Percentiles rank a stretch among this genome's conserved stretches.
Conservation (phyloP, 495 filamentous ascomycete genomes). For the Mytilinidion resinicola region DNA sequence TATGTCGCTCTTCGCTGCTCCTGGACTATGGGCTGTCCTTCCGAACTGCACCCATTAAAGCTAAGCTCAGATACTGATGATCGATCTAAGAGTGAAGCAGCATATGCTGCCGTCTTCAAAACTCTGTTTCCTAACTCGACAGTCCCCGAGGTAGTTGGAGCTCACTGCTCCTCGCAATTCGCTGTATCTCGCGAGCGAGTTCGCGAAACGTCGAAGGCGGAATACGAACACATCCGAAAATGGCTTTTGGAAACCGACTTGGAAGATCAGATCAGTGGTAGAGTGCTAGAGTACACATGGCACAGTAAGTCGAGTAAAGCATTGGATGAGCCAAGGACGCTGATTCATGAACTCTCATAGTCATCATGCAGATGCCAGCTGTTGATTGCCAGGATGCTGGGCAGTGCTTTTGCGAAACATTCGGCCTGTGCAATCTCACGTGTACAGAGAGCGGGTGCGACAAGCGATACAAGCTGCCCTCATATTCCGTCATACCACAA, state of each 20-base stretch:
- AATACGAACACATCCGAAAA: slow-evolving; percentile 18
- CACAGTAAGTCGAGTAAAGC: slow-evolving; percentile 3
- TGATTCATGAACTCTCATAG: neutral
- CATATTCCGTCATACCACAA: slow-evolving; percentile 22
- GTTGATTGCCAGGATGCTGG: slow-evolving; percentile 27
- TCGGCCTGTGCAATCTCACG: slow-evolving; percentile 27
- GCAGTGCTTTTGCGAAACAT: slow-evolving; percentile 24
- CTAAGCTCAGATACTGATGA: slow-evolving; percentile 11
- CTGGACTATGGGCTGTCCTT: slow-evolving; percentile 27
- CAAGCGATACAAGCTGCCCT: slow-evolving; percentile 24
- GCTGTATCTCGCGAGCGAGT: slow-evolving; percentile 25
- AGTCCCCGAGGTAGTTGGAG: slow-evolving; percentile 22
- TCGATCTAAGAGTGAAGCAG: slow-evolving; percentile 19
- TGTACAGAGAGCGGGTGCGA: slow-evolving; percentile 21
- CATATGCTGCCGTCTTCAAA: slow-evolving; percentile 17
- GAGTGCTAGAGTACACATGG: slow-evolving; percentile 28
- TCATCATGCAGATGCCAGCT: slow-evolving; percentile 25
- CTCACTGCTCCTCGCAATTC: slow-evolving; percentile 25
- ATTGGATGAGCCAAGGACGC: neutral
- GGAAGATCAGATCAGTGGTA: slow-evolving; percentile 20
- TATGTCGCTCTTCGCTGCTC: slow-evolving; percentile 25
- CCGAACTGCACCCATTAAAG: slow-evolving; percentile 19
- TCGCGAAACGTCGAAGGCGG: slow-evolving; percentile 3
- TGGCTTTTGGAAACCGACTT: slow-evolving; percentile 22
- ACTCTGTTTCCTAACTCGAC: slow-evolving; percentile 12